Percentiles rank a stretch among this genome's conserved stretches.
These are phyloP conservation scores for Diaporthe nobilis DNA, from an alignment of 2,329 filamentous ascomycete genomes.

Conservation along the genomic window DNA sequence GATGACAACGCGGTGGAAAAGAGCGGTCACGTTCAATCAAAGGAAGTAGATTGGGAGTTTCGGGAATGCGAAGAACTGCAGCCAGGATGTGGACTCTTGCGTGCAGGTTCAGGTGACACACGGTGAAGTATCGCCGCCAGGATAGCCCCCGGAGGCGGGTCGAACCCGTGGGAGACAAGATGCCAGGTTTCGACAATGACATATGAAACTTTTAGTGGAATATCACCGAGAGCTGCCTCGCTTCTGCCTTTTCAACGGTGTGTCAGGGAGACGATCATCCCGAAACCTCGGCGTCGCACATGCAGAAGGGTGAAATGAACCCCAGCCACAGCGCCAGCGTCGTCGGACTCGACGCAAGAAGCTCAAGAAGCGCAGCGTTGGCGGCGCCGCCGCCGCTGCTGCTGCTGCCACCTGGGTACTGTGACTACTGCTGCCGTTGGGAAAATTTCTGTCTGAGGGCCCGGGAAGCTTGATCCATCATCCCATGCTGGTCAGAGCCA, in stretches of 20 bases:
- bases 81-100: conserved; percentile 21
- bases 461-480: conserved; percentile 29
- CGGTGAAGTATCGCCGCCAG: conserved; percentile 11
- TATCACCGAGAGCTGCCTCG: conserved; percentile 21
- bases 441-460: neutral
- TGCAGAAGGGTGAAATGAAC: conserved; percentile 26
- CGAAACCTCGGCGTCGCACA: conserved; percentile 38
- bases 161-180: conserved; percentile 30
- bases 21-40: conserved; percentile 10
- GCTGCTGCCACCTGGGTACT: neutral
- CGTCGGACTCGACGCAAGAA: conserved; percentile 4
- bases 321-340: conserved; percentile 39
- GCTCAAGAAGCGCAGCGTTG: conserved; percentile 13
- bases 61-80: conserved; percentile 10
- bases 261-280: conserved; percentile 37
- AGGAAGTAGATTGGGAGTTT: conserved; percentile 22
- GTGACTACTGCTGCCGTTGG: neutral
- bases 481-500: conserved; percentile 20
- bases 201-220: conserved; percentile 33
- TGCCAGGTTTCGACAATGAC: conserved; percentile 33
- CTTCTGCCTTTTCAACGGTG: conserved; percentile 32
- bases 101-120: conserved; percentile 24
- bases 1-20: conserved; percentile 1
- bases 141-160: conserved; percentile 14
- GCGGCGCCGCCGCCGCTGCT: neutral